A percentile compares a stretch with the other conserved stretches of the same genome.
phyloP scores from a whole-genome alignment of 352 stramenopile genomes.

The Pythium sukuiense region DNA sequence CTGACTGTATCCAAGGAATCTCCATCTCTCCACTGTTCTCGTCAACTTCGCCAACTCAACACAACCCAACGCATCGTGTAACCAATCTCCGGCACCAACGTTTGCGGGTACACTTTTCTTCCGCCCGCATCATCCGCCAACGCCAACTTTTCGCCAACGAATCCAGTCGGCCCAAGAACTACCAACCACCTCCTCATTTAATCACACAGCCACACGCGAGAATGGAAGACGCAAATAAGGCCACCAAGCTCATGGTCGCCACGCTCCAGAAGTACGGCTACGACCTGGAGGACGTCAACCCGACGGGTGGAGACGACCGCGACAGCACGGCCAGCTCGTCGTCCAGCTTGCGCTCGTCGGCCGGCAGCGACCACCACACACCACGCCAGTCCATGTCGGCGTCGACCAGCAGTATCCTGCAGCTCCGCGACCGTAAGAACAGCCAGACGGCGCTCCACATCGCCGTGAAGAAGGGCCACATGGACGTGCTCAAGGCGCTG shows the following conservation, averaged over 20 bases:
- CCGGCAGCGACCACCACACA: conserved; percentile 16
- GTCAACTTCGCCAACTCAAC: background rate
- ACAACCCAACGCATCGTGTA: background rate
- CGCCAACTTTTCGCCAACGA: background rate
- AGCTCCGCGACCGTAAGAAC: conserved; percentile 81
- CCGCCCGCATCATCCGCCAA: conserved; percentile 1
- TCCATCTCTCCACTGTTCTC: background rate
- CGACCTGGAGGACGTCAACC: conserved; percentile 46
- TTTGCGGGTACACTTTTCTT: background rate
- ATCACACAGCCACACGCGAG: too few species aligned
- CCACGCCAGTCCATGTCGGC: conserved; percentile 25
- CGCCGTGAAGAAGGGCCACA: conserved; percentile 78
- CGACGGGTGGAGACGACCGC: too few species aligned
- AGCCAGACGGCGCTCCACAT: conserved; percentile 86
- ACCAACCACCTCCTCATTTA: too few species aligned
- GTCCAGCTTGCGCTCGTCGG: conserved; percentile 35
- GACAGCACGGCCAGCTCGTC: conserved; percentile 22
- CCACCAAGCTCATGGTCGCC: conserved; percentile 66
- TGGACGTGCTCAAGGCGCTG: conserved; percentile 79
- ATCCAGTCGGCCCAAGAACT: background rate
- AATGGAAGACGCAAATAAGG: conserved; percentile 49
- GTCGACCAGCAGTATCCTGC: conserved; percentile 60
- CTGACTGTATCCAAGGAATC: conserved; percentile 6
- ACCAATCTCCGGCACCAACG: conserved; percentile 2
- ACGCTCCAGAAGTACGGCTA: conserved; percentile 87